Conservation (phyloP, 2,329 filamentous ascomycete genomes). For the Fusarium nisikadoi region DNA sequence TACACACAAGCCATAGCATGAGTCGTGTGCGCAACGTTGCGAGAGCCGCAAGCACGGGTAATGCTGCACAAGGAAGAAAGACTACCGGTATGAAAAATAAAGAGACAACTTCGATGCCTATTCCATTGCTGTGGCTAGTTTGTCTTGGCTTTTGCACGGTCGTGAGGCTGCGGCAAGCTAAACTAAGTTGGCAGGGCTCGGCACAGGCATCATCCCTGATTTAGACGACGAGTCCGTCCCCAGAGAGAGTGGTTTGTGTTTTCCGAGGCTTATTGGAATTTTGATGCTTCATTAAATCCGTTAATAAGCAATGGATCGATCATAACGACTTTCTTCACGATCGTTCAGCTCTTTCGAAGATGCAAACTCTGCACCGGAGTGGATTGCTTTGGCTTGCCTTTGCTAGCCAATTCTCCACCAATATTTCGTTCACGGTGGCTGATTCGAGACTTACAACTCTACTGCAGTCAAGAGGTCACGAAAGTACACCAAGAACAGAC, state of each 20-base stretch:
- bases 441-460: conserved; percentile 20
- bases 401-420: conserved; percentile 9
- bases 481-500: conserved; percentile 18
- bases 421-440: conserved; percentile 33
- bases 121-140: conserved; percentile 9
- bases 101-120: neutral
- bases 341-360: neutral
- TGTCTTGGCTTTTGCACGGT: conserved; percentile 12
- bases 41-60: conserved; percentile 13
- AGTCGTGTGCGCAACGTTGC: conserved; percentile 12
- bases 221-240: conserved; percentile 10
- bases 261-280: neutral
- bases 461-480: conserved; percentile 2
- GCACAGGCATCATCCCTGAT: conserved; percentile 28
- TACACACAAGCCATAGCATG: neutral
- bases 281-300: neutral
- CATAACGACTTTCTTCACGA: neutral
- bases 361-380: neutral
- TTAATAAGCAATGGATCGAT: neutral
- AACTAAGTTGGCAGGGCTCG: neutral
- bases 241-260: conserved; percentile 12
- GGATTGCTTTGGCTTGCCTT: neutral
- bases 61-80: neutral
- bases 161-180: conserved; percentile 24
- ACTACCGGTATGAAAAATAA: neutral